Conservation (phyloP, 768 basidiomycete genomes). For the Lentinus brumalis region DNA sequence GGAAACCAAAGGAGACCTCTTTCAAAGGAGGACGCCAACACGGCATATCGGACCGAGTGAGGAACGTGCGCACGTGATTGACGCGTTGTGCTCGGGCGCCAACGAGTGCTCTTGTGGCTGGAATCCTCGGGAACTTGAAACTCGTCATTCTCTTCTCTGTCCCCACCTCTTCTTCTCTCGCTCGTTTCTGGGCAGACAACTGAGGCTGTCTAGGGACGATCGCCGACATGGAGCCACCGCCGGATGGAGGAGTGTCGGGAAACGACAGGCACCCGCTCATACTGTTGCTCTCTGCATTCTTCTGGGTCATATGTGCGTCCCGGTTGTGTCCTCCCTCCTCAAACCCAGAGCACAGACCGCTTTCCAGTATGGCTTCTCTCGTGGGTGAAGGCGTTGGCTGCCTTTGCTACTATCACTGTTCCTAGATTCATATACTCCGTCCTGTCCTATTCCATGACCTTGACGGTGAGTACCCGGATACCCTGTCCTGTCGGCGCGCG, state of each 20-base stretch:
- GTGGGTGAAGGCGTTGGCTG: slow-evolving; percentile 72
- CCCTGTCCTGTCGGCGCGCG: neutral
- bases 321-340: slow-evolving; percentile 1
- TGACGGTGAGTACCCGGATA: slow-evolving; percentile 54
- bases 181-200: neutral
- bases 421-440: slow-evolving; percentile 78
- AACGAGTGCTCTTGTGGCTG: neutral
- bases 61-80: slow-evolving; percentile 4
- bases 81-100: neutral
- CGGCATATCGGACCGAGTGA: neutral
- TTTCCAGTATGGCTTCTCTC: slow-evolving; percentile 76
- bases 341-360: slow-evolving; percentile 6
- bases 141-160: neutral
- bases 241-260: slow-evolving; percentile 22
- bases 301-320: slow-evolving; percentile 80
- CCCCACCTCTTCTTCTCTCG: neutral
- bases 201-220: neutral
- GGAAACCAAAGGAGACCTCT: no score
- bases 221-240: slow-evolving; percentile 10
- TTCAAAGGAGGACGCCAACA: neutral
- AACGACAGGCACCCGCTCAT: slow-evolving; percentile 68
- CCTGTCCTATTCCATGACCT: slow-evolving; percentile 86
- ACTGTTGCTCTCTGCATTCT: slow-evolving; percentile 76
- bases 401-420: slow-evolving; percentile 80
- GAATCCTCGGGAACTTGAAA: neutral